Percentiles rank a stretch among this genome's conserved stretches.
Conservation (phyloP, 768 basidiomycete species). For the Serpula lacrymans region DNA sequence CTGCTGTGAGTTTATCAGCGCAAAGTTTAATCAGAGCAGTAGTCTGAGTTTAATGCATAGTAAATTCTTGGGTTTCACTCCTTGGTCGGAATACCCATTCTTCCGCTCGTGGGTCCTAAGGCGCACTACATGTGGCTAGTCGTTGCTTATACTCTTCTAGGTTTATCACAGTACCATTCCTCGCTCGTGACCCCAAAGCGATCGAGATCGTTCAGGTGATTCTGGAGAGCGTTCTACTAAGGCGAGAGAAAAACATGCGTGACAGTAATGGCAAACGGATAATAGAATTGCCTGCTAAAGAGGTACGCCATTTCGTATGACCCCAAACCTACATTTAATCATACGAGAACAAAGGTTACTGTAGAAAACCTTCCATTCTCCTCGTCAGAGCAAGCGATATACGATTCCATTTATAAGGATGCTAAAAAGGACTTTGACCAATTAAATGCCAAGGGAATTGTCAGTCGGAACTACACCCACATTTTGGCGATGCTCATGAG, state of each 20-base stretch:
- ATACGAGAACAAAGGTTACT: too few species aligned
- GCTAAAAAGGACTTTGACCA: slow-evolving; percentile 81
- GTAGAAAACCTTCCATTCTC: slow-evolving; percentile 81
- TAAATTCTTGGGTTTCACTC: slow-evolving; percentile 73
- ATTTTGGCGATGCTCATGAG: slow-evolving; percentile 95
- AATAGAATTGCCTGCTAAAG: slow-evolving; percentile 84
- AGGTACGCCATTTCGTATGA: slow-evolving; percentile 39
- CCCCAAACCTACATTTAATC: not conserved
- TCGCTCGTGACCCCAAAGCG: slow-evolving; percentile 86
- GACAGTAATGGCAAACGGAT: slow-evolving; percentile 85
- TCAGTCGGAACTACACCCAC: slow-evolving; percentile 80
- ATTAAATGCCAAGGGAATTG: slow-evolving; percentile 72
- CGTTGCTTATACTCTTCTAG: slow-evolving; percentile 32
- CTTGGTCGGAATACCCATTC: slow-evolving; percentile 82
- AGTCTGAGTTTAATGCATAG: slow-evolving; percentile 31
- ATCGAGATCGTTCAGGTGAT: slow-evolving; percentile 96
- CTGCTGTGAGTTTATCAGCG: slow-evolving; percentile 47
- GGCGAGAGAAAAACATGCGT: slow-evolving; percentile 91
- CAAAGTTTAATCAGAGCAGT: not conserved
- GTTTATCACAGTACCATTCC: slow-evolving; percentile 89
- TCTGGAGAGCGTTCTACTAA: slow-evolving; percentile 79
- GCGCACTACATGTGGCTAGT: not conserved
- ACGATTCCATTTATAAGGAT: slow-evolving; percentile 78
- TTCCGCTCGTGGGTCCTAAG: slow-evolving; percentile 81
- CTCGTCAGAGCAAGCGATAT: slow-evolving; percentile 77